Evolutionary conservation across 2,329 filamentous ascomycete species (phyloP).

Genomic region (Aspergillus brunneoviolaceus): DNA sequence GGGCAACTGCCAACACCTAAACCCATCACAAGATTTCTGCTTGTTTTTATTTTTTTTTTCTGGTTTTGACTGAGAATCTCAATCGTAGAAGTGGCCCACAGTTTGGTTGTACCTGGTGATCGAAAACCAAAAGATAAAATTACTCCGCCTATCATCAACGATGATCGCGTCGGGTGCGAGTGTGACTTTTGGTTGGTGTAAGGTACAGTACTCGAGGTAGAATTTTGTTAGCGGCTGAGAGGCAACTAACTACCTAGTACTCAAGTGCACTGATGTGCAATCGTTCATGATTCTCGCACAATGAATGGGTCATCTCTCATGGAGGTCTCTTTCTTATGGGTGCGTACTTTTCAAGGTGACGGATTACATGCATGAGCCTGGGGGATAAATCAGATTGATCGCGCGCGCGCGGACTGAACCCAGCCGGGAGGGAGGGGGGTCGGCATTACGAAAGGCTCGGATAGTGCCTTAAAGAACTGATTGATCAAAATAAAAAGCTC

Average conservation of each 20-base stretch:
- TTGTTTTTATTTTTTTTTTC: too few species aligned
- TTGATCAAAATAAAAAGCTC: not conserved
- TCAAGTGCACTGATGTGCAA: too few species aligned
- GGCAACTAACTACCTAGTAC: too few species aligned
- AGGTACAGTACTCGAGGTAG: not conserved
- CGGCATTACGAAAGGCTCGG: not conserved
- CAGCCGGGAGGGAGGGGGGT: too few species aligned
- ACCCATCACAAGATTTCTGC: too few species aligned
- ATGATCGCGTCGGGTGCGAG: not conserved
- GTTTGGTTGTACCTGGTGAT: not conserved
- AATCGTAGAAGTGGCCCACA: not conserved
- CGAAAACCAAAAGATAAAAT: conserved; percentile 1
- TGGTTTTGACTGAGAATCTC: not conserved
- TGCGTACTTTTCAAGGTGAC: not conserved
- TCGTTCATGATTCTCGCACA: too few species aligned
- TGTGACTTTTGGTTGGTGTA: too few species aligned
- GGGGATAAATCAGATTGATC: not conserved
- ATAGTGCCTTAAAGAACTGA: not conserved
- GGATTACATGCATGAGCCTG: conserved; percentile 1
- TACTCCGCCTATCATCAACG: conserved; percentile 11
- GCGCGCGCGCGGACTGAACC: too few species aligned
- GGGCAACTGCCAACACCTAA: too few species aligned
- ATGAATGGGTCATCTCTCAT: too few species aligned
- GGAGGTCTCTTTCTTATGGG: too few species aligned
- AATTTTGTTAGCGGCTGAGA: not conserved